These are phyloP conservation scores for Dendrocalamus latiflorus DNA, from an alignment of 202 grass and related monocot genomes.

Conservation along the genomic window DNA sequence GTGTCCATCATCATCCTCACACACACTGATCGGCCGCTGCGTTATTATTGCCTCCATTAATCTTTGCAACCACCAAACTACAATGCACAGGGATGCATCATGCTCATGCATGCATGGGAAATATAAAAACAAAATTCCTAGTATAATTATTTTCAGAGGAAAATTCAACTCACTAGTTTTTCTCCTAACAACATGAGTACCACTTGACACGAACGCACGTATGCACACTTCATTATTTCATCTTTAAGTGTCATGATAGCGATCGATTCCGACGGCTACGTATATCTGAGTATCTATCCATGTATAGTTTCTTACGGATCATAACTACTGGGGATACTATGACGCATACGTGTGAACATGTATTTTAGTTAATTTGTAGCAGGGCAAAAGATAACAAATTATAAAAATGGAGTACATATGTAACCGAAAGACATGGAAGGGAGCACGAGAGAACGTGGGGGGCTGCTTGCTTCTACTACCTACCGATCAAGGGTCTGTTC, in stretches of 20 bases:
- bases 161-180: neutral
- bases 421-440: neutral
- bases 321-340: neutral
- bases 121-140: no score
- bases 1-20: neutral
- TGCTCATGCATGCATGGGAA: no score
- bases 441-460: neutral
- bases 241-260: neutral
- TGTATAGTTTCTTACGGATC: constrained; percentile 14
- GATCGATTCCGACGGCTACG: constrained; percentile 13
- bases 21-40: neutral
- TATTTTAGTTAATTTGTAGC: neutral
- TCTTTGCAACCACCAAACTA: neutral
- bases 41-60: constrained; percentile 23
- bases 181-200: neutral
- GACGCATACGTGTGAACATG: neutral
- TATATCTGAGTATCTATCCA: neutral
- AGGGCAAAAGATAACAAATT: neutral
- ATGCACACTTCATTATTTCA: neutral
- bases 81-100: neutral
- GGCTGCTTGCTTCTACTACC: constrained; percentile 9
- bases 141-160: neutral
- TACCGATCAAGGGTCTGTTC: no score
- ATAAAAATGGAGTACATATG: neutral
- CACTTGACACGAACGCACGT: neutral